Percentiles rank a stretch among this genome's conserved stretches.
These are phyloP conservation scores for Arthromyces matolae DNA, from an alignment of 768 basidiomycete genomes.

Conservation along the genomic window DNA sequence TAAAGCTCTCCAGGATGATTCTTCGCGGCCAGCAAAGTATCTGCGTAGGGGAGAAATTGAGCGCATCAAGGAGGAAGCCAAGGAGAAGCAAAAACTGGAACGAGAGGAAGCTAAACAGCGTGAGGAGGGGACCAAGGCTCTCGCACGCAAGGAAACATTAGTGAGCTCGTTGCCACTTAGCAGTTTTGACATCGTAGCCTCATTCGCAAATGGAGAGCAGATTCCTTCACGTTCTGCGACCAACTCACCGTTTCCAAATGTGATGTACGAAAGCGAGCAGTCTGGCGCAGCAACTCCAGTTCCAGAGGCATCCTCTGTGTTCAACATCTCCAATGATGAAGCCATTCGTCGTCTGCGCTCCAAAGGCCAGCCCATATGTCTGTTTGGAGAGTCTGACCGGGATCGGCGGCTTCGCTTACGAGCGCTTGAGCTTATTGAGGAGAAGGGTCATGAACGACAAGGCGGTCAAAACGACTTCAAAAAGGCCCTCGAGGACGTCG, in stretches of 20 bases:
- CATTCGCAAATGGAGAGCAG: conserved; percentile 48
- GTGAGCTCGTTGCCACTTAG: conserved; percentile 37
- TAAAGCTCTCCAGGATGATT: conserved; percentile 59
- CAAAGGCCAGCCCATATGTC: conserved; percentile 90
- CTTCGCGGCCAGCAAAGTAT: conserved; percentile 70
- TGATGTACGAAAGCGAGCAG: conserved; percentile 25
- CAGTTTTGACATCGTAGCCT: conserved; percentile 19
- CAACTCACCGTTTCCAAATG: conserved; percentile 36
- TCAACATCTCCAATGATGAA: conserved; percentile 93
- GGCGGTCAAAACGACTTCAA: conserved; percentile 96
- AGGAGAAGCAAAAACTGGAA: conserved; percentile 33
- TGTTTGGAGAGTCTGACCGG: conserved; percentile 95
- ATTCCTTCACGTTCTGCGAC: conserved; percentile 35
- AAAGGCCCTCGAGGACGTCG: conserved; percentile 83
- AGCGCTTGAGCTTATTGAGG: conserved; percentile 93
- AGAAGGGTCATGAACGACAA: conserved; percentile 73
- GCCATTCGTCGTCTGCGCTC: conserved; percentile 82
- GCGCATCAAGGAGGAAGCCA: conserved; percentile 47
- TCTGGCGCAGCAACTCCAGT: conserved; percentile 31
- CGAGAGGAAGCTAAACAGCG: conserved; percentile 17
- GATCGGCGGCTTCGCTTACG: conserved; percentile 86
- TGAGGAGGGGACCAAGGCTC: conserved; percentile 29
- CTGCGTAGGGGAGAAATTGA: conserved; percentile 91
- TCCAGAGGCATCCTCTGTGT: conserved; percentile 52
- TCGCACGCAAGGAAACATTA: conserved; percentile 32